Evolutionary conservation across 345 rosid genomes (phyloP), one percentile per base, ranked within the genome.

Genomic region (Hibiscus trionum): DNA sequence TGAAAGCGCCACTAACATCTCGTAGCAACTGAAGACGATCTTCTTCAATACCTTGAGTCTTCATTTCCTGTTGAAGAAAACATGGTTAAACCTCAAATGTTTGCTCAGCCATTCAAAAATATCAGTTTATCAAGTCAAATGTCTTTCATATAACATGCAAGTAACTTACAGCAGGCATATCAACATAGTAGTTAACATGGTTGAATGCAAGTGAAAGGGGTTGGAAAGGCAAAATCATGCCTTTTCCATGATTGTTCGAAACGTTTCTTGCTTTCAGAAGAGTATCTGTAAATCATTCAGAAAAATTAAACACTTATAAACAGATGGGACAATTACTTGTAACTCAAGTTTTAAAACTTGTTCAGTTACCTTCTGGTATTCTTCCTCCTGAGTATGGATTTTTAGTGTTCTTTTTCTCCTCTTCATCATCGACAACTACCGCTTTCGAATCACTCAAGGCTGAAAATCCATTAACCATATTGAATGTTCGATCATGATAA

Each of bases 161-260:
- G 64, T 27, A 57, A 71, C 86, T 80, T 80, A 92, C 97, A 33
- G 82, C 82, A 2, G 97, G 97, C 88, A 88, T 92, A 73, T 92
- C 96, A 2, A 90, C 93, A 72, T 72, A 86, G 79, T 92, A 90
- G 64, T 83, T 88, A 66, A 90, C 82, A 49, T 85, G 83, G 75
- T 86, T 75, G 66, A 92, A 92, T 73, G 92, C 87, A 29, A 92
- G 85, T 33, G 91, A 90, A 76, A 87, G 84, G 1, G 92, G 97
- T 62, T 80, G 87, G 80, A 88, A 92, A 21, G 97, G 96, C 75
- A 92, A 79, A 55, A 87, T 83, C 92, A 90, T 92, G 72, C 91
- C 89, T 65, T 56, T 80, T 77, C 60, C 19, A 19, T 11, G 29
- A 19, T 86, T 29, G 80, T 55, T 17, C 72, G 79, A 63, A 61